Evolutionary conservation across 306 rosid genomes (phyloP).

Genomic region (Spatholobus suberectus): DNA sequence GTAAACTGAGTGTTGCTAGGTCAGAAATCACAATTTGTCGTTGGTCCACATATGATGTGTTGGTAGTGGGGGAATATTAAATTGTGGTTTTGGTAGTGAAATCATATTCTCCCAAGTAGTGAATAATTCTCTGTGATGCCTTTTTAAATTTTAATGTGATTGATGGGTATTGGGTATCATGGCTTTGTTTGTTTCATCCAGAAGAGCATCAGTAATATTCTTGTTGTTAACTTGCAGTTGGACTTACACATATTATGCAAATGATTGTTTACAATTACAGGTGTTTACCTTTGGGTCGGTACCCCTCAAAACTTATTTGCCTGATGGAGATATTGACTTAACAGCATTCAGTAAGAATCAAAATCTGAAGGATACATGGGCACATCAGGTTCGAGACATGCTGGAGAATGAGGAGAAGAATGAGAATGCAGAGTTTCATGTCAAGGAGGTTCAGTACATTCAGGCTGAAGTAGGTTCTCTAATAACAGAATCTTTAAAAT

Average conservation of each 20-base stretch:
- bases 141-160: constrained; percentile 9
- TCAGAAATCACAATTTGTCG: constrained; percentile 28
- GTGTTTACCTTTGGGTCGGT: constrained; percentile 98
- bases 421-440: constrained; percentile 88
- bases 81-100: constrained; percentile 15
- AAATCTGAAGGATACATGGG: constrained; percentile 90
- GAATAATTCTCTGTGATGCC: neutral
- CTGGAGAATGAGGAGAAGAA: constrained; percentile 92
- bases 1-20: neutral
- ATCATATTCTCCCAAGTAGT: constrained; percentile 13
- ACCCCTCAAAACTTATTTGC: constrained; percentile 96
- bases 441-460: constrained; percentile 98
- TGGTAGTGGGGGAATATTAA: neutral
- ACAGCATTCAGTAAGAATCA: constrained; percentile 87
- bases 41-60: constrained; percentile 1
- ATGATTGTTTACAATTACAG: constrained; percentile 53
- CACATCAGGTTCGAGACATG: constrained; percentile 94
- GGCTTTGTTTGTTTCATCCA: constrained; percentile 24
- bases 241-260: neutral
- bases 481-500: constrained; percentile 26
- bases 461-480: constrained; percentile 88
- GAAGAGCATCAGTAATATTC: neutral
- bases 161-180: neutral
- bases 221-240: neutral
- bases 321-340: constrained; percentile 99